A percentile compares a stretch with the other conserved stretches of the same genome.
These are phyloP conservation scores for Marasmius sp. DNA, from an alignment of 1,284 basidiomycete species.

Conservation along the genomic window DNA sequence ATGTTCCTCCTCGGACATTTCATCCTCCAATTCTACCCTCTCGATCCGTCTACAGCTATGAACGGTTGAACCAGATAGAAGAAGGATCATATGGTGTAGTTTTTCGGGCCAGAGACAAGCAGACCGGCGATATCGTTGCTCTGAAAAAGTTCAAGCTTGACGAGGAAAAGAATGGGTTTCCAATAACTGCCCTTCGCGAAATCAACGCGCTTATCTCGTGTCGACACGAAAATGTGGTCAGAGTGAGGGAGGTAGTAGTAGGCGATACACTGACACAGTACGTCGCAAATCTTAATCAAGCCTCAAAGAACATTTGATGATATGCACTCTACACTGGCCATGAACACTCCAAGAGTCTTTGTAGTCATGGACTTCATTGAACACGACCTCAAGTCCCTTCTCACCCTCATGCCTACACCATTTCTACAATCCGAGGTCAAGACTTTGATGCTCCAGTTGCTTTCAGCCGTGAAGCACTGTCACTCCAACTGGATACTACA, in stretches of 20 bases:
- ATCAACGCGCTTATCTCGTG: constrained; percentile 93
- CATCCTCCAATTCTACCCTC: constrained; percentile 82
- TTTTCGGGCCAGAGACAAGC: constrained; percentile 91
- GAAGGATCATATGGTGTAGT: constrained; percentile 99
- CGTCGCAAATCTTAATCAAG: constrained; percentile 37
- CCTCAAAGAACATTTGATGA: constrained; percentile 1
- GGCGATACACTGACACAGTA: constrained; percentile 99
- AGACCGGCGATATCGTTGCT: constrained; percentile 93
- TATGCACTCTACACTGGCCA: constrained; percentile 7
- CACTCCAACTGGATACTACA: constrained; percentile 98
- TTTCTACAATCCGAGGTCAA: constrained; percentile 98
- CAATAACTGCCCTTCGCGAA: constrained; percentile 95
- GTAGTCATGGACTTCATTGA: constrained; percentile 99
- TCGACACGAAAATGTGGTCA: constrained; percentile 92
- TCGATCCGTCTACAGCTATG: constrained; percentile 90
- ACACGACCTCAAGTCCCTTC: constrained; percentile 95
- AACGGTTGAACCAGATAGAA: constrained; percentile 96
- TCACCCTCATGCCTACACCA: constrained; percentile 90
- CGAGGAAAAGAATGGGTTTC: constrained; percentile 97
- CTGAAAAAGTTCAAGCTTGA: constrained; percentile 98
- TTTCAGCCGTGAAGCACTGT: constrained; percentile 92
- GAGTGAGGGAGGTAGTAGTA: constrained; percentile 94
- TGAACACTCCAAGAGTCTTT: constrained; percentile 71
- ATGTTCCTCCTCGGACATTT: constrained; percentile 71
- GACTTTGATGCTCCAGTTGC: constrained; percentile 89